phyloP scores from a whole-genome alignment of 2,329 filamentous ascomycete genomes.

The Hypoxylon sp. region DNA sequence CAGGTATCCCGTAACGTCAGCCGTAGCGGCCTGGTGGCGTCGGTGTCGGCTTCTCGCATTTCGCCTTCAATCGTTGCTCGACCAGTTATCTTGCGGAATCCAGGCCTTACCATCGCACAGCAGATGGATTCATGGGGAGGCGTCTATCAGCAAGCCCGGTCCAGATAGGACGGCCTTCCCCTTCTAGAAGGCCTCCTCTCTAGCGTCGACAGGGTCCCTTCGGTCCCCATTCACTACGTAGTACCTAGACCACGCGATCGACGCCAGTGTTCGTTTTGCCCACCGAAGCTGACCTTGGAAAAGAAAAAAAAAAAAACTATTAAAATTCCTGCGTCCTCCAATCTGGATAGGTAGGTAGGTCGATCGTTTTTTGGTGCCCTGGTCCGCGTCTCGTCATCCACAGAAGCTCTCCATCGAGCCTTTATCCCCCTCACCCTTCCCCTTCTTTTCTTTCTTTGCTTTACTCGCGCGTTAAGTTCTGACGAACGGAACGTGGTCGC shows the following conservation, averaged over 20 bases:
- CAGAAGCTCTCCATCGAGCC: constrained; percentile 16
- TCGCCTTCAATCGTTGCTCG: constrained; percentile 6
- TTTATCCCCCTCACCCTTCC: constrained; percentile 17
- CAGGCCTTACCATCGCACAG: constrained; percentile 14
- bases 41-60: constrained; percentile 13
- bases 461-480: constrained; percentile 24
- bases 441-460: constrained; percentile 10
- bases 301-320: constrained; percentile 16
- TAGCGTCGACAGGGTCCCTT: constrained; percentile 38
- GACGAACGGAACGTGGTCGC: constrained; percentile 24
- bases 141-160: constrained; percentile 16
- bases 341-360: constrained; percentile 19
- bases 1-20: background rate
- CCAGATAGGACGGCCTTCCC: constrained; percentile 44
- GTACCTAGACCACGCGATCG: constrained; percentile 41
- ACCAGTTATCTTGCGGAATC: constrained; percentile 19
- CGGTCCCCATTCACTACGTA: too few relatives aligned
- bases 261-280: constrained; percentile 31
- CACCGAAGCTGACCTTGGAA: constrained; percentile 32
- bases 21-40: constrained; percentile 13
- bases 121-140: constrained; percentile 15
- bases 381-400: constrained; percentile 26
- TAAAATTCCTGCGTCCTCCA: constrained; percentile 27
- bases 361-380: constrained; percentile 16
- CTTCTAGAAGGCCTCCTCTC: constrained; percentile 42